Conservation (phyloP, 345 rosid genomes). For the Euphorbia pulcherrima region DNA sequence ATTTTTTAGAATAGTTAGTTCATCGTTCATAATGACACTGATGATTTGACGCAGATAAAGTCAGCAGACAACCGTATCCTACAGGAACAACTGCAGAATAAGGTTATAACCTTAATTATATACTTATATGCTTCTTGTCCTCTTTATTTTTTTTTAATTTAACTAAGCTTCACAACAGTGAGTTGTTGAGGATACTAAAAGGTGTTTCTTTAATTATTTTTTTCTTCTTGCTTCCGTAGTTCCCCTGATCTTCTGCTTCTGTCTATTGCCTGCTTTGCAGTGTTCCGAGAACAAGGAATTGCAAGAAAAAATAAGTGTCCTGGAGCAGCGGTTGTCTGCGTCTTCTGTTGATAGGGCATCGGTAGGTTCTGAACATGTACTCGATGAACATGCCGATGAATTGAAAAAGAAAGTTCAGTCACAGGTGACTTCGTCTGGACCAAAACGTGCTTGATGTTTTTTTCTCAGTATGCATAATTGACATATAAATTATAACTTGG, state of each 20-base stretch:
- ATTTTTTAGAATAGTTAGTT: slow-evolving; percentile 5
- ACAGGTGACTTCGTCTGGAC: slow-evolving; percentile 48
- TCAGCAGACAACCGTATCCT: slow-evolving; percentile 96
- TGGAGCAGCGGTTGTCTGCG: slow-evolving; percentile 67
- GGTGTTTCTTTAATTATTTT: background rate
- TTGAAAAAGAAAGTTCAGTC: slow-evolving; percentile 70
- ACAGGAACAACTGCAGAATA: slow-evolving; percentile 90
- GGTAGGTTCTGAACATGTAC: slow-evolving; percentile 36
- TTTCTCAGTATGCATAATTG: background rate
- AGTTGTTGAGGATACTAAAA: slow-evolving; percentile 9
- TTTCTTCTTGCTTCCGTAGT: background rate
- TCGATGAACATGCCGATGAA: slow-evolving; percentile 57
- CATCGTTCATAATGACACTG: slow-evolving; percentile 24
- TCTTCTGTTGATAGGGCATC: slow-evolving; percentile 42
- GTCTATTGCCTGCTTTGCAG: slow-evolving; percentile 37
- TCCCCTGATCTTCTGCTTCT: slow-evolving; percentile 9
- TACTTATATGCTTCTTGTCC: slow-evolving; percentile 11
- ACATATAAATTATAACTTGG: background rate
- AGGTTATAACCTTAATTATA: slow-evolving; percentile 40
- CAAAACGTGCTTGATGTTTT: slow-evolving; percentile 7
- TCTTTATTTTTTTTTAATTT: background rate
- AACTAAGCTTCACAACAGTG: background rate
- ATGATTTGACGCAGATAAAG: slow-evolving; percentile 59
- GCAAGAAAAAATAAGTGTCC: slow-evolving; percentile 62
- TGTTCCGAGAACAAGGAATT: slow-evolving; percentile 74